Evolutionary conservation across 805 yeast species (phyloP).

Genomic region (Myxozyma neglecta): DNA sequence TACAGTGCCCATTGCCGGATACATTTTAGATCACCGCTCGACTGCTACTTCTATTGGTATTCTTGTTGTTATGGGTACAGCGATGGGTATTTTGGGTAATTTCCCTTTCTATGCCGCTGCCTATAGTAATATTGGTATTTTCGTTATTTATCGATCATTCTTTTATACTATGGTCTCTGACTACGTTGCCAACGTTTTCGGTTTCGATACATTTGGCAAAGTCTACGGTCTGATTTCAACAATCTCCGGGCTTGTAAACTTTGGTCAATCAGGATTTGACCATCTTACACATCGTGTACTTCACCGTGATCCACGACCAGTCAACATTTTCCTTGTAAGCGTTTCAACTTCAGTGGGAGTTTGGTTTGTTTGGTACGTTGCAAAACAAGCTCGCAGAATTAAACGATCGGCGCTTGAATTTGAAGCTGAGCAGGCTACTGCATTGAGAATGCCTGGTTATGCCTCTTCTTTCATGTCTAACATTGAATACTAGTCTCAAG

Average conservation of each 20-base stretch:
- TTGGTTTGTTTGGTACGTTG: conserved; percentile 42
- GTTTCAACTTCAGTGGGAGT: conserved; percentile 57
- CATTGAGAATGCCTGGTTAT: conserved; percentile 38
- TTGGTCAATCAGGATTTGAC: conserved; percentile 70
- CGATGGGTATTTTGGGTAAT: conserved; percentile 72
- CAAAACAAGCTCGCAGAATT: conserved; percentile 45
- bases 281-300: conserved; percentile 65
- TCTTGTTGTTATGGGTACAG: conserved; percentile 54
- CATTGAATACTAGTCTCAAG: not conserved
- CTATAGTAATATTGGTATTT: conserved; percentile 62
- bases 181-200: conserved; percentile 88
- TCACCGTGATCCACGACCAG: conserved; percentile 75
- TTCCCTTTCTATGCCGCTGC: conserved; percentile 53
- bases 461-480: conserved; percentile 11
- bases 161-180: conserved; percentile 92
- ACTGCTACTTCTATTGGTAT: conserved; percentile 54
- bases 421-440: conserved; percentile 64
- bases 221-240: conserved; percentile 86
- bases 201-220: conserved; percentile 87
- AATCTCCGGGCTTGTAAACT: conserved; percentile 76
- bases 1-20: conserved; percentile 85
- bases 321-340: conserved; percentile 57
- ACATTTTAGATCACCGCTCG: conserved; percentile 69
- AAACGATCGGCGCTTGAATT: conserved; percentile 55
- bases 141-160: conserved; percentile 86